Evolutionary conservation across 2,329 filamentous ascomycete genomes (phyloP), one percentile per base, ranked within the genome.

Genomic region (Colletotrichum sp.): DNA sequence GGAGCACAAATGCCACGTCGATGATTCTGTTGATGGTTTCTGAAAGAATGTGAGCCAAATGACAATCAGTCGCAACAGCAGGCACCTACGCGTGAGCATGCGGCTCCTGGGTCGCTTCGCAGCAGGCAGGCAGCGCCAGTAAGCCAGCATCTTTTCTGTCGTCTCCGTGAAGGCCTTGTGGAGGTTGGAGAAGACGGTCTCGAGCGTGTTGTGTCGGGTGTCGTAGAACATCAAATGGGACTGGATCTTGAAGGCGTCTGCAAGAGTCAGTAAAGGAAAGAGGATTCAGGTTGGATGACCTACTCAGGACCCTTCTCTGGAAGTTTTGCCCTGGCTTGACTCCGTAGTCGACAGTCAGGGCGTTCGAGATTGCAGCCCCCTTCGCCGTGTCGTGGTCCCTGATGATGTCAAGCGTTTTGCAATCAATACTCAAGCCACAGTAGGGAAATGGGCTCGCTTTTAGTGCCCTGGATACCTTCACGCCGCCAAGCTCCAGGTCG

Each of bases 191-290:
- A 96, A 87, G 15, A 97, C 94, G 0, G 93, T 95, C 6, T 83
- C 79, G 9, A 90, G 82, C 5, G 92, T 91, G 85, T 99, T 99
- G 87, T 96, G 93, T 5, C 89, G 85, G 6, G 94, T 95, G 83
- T 98, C 95, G 80, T 95, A 93, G 83, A 95, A 94, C 92, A 98
- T 96, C 66, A 92, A 88, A 80, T 97, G 94, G 68, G 96, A 93
- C 82, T 98, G 95, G 69, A 97, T 92, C 83, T 96, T 96, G 87
- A 99, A 95, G 5, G 92, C 86, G 80, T 89, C 90, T 92, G 67
- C 39, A 72, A 63, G 16, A 13, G 36, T 71, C 49, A 30, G 73
- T 75, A 32, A 72, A 68, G 32, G 68, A 55, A 15, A 79, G 26
- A 72, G 64, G 10, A n/a, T 3, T 13, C 44, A 4, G 44, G 57